A percentile compares a stretch with the other conserved stretches of the same genome.
Evolutionary conservation across 2,329 filamentous ascomycete species (phyloP).

Genomic region (Tolypocladium endophyticum): DNA sequence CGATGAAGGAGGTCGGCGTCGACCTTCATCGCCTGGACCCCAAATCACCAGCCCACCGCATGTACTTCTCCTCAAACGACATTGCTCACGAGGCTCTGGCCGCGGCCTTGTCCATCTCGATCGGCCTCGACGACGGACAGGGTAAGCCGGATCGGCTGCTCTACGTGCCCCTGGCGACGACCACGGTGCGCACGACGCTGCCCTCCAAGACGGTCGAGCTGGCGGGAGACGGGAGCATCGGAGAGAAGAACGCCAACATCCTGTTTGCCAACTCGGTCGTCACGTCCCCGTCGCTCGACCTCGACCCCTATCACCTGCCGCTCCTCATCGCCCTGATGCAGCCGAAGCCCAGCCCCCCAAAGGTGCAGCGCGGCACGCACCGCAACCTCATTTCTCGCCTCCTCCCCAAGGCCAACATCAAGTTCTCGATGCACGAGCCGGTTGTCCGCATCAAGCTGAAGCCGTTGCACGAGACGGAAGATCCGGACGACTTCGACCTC

Average conservation of each 20-base stretch:
- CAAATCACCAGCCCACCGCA: slow-evolving; percentile 87
- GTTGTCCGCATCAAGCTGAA: slow-evolving; percentile 84
- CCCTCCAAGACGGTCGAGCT: slow-evolving; percentile 89
- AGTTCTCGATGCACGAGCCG: slow-evolving; percentile 93
- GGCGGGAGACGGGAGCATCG: slow-evolving; percentile 56
- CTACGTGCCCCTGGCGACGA: slow-evolving; percentile 96
- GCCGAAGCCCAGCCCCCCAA: slow-evolving; percentile 30
- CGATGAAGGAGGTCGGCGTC: slow-evolving; percentile 93
- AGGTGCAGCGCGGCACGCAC: slow-evolving; percentile 31
- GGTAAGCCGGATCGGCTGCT: slow-evolving; percentile 77
- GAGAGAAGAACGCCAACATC: slow-evolving; percentile 90
- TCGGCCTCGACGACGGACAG: slow-evolving; percentile 84
- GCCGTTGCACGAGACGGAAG: slow-evolving; percentile 53
- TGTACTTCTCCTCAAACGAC: slow-evolving; percentile 93
- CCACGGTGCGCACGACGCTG: slow-evolving; percentile 84
- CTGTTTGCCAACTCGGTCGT: slow-evolving; percentile 93
- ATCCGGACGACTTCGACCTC: slow-evolving; percentile 79
- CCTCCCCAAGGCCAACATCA: slow-evolving; percentile 86
- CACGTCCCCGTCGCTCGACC: slow-evolving; percentile 87
- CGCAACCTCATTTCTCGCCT: slow-evolving; percentile 78
- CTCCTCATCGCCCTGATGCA: slow-evolving; percentile 69
- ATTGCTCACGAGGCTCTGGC: slow-evolving; percentile 90
- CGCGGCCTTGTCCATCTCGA: slow-evolving; percentile 82
- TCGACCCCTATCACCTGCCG: slow-evolving; percentile 85
- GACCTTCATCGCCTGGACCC: slow-evolving; percentile 87